Evolutionary conservation across 1,284 basidiomycete genomes (phyloP).

Genomic region (Entoloma clypeatum): DNA sequence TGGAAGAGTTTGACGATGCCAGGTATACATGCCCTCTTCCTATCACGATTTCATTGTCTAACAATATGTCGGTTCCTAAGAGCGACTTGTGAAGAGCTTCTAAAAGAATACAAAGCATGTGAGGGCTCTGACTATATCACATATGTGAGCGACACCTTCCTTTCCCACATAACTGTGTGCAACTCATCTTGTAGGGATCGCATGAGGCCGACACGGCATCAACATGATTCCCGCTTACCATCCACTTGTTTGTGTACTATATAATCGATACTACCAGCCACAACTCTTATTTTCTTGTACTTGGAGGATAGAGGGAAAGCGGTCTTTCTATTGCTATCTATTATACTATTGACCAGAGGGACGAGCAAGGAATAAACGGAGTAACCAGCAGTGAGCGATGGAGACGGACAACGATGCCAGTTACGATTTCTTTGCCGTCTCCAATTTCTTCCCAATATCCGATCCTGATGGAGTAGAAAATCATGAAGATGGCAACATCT

Average conservation of each 20-base stretch:
- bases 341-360: too few relatives aligned
- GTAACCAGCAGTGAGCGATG: too few relatives aligned
- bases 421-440: constrained; percentile 69
- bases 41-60: constrained; percentile 5
- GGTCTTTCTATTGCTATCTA: too few relatives aligned
- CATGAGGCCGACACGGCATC: constrained; percentile 12
- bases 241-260: neutral
- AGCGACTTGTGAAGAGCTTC: constrained; percentile 79
- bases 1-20: constrained; percentile 95
- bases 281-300: constrained; percentile 7
- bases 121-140: constrained; percentile 90
- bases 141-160: constrained; percentile 47
- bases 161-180: neutral
- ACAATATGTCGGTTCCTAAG: constrained; percentile 34
- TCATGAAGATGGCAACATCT: constrained; percentile 8
- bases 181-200: constrained; percentile 13
- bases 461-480: constrained; percentile 40
- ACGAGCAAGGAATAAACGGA: too few relatives aligned
- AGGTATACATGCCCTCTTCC: constrained; percentile 45
- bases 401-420: constrained; percentile 20
- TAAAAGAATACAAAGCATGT: constrained; percentile 91
- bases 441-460: constrained; percentile 82
- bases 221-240: neutral
- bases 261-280: neutral
- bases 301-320: too few relatives aligned